Evolutionary conservation across 192 early-diverging fungal species (phyloP), one percentile per base, ranked within the genome.

Genomic region (Entomortierella parvispora): DNA sequence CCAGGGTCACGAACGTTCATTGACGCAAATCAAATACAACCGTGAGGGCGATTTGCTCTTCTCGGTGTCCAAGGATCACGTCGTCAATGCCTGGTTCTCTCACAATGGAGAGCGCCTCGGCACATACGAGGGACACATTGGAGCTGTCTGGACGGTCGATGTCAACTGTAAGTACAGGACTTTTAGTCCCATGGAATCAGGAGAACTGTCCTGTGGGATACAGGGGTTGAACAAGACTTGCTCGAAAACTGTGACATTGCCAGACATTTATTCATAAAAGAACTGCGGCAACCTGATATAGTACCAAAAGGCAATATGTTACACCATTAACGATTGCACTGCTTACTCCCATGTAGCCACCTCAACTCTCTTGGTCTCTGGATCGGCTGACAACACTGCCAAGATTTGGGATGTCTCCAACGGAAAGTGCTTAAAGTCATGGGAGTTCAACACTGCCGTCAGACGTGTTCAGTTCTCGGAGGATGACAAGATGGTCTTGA

Each of bases 1-100:
- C 63, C 92, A 95, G 88, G 98, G 98, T 50, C 98, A 99, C 85
- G 90, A 89, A 50, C 94, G 98, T 86, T 90, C 98, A 42, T 84
- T 99, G 66, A 99, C 98, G 42, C 95, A 95, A 79, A 91, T 99
- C 82, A 94, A 94, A 81, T 99, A 98, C 91, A 99, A 99, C 88
- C 74, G 86, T 34, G 98, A 98, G 78, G 98, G 98, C 44, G 98
- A 99, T 82, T 87, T 99, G 60, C 83, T 99, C 54, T 97, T 99
- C 85, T 93, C 95, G 8, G 91, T 90, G 54, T 90, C 95, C 37
- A 99, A 99, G 83, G 98, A 99, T 88, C 92, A 92, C 67, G 87
- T 93, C 59, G 92, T 93, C 47, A 95, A 92, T 68, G 92, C 94
- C 48, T 99, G 98, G 98, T 98, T 91, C 76, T 93, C 97, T 47